phyloP scores from a whole-genome alignment of 148 eudicot genomes.

The Rhododendron kiyosumense region DNA sequence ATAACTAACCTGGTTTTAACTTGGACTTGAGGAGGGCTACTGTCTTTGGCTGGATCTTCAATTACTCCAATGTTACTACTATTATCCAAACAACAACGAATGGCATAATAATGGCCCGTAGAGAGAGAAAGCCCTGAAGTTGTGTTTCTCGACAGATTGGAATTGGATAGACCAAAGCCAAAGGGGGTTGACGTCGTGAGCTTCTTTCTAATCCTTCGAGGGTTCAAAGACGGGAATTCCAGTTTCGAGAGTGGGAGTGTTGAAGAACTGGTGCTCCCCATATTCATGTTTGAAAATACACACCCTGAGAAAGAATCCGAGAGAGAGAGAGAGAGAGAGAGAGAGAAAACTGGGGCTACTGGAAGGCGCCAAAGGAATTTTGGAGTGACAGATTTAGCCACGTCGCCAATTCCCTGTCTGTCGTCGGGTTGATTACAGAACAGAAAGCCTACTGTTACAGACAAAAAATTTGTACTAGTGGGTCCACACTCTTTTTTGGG shows the following conservation, averaged over 20 bases:
- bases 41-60: conserved; percentile 11
- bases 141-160: background rate
- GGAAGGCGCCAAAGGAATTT: background rate
- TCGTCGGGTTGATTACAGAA: no score
- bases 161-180: background rate
- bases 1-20: conserved; percentile 19
- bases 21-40: conserved; percentile 4
- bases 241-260: conserved; percentile 6
- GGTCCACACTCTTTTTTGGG: no score
- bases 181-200: background rate
- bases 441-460: no score
- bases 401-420: background rate
- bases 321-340: background rate
- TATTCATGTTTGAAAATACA: background rate
- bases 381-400: conserved; percentile 8
- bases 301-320: background rate
- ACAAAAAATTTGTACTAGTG: no score
- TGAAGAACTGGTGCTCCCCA: conserved; percentile 15
- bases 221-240: background rate
- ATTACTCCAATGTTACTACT: background rate
- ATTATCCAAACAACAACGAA: conserved; percentile 4
- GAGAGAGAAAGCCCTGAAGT: background rate
- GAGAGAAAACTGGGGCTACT: background rate
- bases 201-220: background rate
- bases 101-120: no score